Conservation (phyloP, 2,329 filamentous ascomycete genomes). For the Penicillium sp. region DNA sequence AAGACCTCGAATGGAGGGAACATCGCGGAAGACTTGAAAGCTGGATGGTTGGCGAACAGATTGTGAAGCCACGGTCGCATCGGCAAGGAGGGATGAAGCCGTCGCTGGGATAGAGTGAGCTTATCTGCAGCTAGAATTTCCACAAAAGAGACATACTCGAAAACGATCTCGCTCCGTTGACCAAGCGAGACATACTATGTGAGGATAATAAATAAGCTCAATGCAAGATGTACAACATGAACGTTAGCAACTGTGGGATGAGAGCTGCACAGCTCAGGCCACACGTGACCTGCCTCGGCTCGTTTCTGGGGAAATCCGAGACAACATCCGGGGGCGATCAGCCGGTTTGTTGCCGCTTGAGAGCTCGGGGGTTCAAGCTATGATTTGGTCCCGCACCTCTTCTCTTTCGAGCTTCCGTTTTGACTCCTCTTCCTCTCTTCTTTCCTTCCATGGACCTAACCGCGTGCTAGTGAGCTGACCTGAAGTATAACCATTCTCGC, state of each 20-base stretch:
- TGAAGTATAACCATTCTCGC: not conserved
- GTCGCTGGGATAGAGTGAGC: conserved; percentile 17
- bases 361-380: conserved; percentile 17
- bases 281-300: conserved; percentile 28
- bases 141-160: conserved; percentile 22
- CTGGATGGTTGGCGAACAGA: conserved; percentile 25
- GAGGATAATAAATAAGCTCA: not conserved
- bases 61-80: conserved; percentile 18
- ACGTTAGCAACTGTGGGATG: conserved; percentile 3
- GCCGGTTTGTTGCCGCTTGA: conserved; percentile 20
- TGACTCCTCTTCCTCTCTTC: not conserved
- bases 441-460: not conserved
- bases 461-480: not conserved
- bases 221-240: not conserved
- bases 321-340: conserved; percentile 20
- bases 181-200: conserved; percentile 30
- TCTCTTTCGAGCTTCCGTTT: not conserved
- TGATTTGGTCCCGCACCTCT: conserved; percentile 7
- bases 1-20: conserved; percentile 67
- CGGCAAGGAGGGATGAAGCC: conserved; percentile 23
- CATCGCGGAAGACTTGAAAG: conserved; percentile 66
- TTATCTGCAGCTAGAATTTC: conserved; percentile 4
- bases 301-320: conserved; percentile 22
- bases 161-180: conserved; percentile 24
- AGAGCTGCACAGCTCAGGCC: not conserved